phyloP scores from a whole-genome alignment of 495 filamentous ascomycete species.

The Astrothelium subdiscretum region DNA sequence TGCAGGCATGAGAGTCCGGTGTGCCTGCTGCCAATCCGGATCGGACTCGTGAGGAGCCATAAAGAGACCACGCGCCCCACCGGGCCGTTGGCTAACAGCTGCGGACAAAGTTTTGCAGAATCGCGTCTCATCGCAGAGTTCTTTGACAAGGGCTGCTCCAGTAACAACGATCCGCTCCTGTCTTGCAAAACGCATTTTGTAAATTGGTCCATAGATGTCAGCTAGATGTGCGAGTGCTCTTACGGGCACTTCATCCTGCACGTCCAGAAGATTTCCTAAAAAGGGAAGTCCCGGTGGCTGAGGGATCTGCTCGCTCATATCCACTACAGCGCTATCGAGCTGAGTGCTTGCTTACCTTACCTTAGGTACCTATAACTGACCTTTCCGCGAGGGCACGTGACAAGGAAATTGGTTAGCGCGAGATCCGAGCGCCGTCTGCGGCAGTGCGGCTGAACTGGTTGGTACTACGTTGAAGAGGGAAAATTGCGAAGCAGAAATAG shows the following conservation, averaged over 20 bases:
- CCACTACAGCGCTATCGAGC: not conserved
- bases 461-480: too few species aligned
- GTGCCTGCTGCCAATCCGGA: slow-evolving; percentile 59
- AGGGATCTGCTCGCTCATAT: slow-evolving; percentile 8
- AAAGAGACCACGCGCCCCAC: slow-evolving; percentile 57
- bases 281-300: slow-evolving; percentile 16
- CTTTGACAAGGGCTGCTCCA: slow-evolving; percentile 32
- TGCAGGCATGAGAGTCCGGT: slow-evolving; percentile 53
- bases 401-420: too few species aligned
- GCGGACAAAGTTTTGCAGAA: slow-evolving; percentile 46
- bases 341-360: not conserved
- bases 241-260: slow-evolving; percentile 18
- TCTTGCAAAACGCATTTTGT: slow-evolving; percentile 12
- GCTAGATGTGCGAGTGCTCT: slow-evolving; percentile 16
- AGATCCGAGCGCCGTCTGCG: too few species aligned
- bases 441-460: not conserved
- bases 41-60: slow-evolving; percentile 40
- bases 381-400: too few species aligned
- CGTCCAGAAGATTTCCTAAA: slow-evolving; percentile 22
- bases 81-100: slow-evolving; percentile 42
- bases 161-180: slow-evolving; percentile 6
- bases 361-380: not conserved
- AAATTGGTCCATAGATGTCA: slow-evolving; percentile 20
- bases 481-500: too few species aligned
- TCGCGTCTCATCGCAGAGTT: slow-evolving; percentile 55